Evolutionary conservation across 495 filamentous ascomycete genomes (phyloP).

Genomic region (Aspergillus ostianus): DNA sequence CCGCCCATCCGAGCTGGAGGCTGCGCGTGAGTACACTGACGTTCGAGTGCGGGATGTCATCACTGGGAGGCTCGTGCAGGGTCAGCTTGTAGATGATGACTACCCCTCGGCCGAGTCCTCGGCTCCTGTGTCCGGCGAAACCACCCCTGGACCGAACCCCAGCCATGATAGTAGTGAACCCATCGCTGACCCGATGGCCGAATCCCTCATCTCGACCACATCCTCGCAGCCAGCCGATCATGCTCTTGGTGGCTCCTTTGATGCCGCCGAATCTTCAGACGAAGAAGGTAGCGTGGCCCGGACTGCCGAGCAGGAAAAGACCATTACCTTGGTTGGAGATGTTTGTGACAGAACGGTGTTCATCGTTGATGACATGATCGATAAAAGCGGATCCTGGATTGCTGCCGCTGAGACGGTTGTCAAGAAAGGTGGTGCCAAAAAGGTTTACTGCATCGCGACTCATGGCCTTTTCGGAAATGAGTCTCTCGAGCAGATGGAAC

Average conservation of each 20-base stretch:
- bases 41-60: constrained; percentile 86
- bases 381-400: constrained; percentile 95
- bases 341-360: constrained; percentile 83
- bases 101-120: constrained; percentile 73
- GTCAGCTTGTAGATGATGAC: constrained; percentile 93
- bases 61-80: constrained; percentile 88
- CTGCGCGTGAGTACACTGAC: constrained; percentile 73
- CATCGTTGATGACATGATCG: constrained; percentile 98
- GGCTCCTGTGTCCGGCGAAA: constrained; percentile 55
- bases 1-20: constrained; percentile 46
- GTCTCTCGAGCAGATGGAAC: constrained; percentile 85
- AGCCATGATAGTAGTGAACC: constrained; percentile 45
- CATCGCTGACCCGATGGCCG: constrained; percentile 60
- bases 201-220: constrained; percentile 61
- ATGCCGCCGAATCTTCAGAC: constrained; percentile 75
- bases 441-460: constrained; percentile 96
- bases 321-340: constrained; percentile 93
- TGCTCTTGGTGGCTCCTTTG: constrained; percentile 78
- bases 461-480: constrained; percentile 92
- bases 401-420: constrained; percentile 97
- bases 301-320: constrained; percentile 77
- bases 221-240: constrained; percentile 55
- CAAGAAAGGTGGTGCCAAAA: constrained; percentile 85
- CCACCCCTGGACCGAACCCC: constrained; percentile 31
- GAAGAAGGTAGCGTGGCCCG: constrained; percentile 75